These are phyloP conservation scores for Aureobasidium lini DNA, from an alignment of 2,329 filamentous ascomycete genomes.

Conservation along the genomic window DNA sequence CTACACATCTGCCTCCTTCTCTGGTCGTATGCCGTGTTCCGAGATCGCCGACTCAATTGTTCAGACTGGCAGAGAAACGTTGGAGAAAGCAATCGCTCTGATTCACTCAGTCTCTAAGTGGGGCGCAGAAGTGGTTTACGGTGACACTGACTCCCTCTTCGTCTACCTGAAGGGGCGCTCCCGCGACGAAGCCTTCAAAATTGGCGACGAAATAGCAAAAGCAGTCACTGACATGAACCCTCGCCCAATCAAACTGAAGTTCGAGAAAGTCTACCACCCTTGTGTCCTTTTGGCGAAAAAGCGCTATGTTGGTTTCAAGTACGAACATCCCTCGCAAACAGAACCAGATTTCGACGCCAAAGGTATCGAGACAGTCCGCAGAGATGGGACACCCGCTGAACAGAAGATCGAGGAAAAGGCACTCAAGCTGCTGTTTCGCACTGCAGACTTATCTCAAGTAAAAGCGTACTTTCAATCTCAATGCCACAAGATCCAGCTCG, in stretches of 20 bases:
- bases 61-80: constrained; percentile 86
- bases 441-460: constrained; percentile 77
- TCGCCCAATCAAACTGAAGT: constrained; percentile 87
- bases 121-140: constrained; percentile 96
- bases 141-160: constrained; percentile 94
- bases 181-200: constrained; percentile 79
- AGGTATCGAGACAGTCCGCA: constrained; percentile 92
- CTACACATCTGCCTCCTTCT: constrained; percentile 94
- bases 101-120: constrained; percentile 84
- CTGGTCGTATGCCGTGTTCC: constrained; percentile 92
- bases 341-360: constrained; percentile 94
- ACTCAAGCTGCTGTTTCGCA: constrained; percentile 81
- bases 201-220: constrained; percentile 85
- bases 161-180: constrained; percentile 82
- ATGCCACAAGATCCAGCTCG: constrained; percentile 86
- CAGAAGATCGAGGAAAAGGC: constrained; percentile 95
- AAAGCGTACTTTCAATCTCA: constrained; percentile 86
- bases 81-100: constrained; percentile 85
- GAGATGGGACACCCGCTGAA: constrained; percentile 89
- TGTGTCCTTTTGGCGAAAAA: constrained; percentile 94
- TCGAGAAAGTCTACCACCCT: constrained; percentile 96
- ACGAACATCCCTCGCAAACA: constrained; percentile 66
- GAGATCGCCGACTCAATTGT: constrained; percentile 98
- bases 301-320: constrained; percentile 96
- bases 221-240: constrained; percentile 86